Base-by-base conservation (phyloP, 768 basidiomycete genomes). In the Suillus paluster region DNA sequence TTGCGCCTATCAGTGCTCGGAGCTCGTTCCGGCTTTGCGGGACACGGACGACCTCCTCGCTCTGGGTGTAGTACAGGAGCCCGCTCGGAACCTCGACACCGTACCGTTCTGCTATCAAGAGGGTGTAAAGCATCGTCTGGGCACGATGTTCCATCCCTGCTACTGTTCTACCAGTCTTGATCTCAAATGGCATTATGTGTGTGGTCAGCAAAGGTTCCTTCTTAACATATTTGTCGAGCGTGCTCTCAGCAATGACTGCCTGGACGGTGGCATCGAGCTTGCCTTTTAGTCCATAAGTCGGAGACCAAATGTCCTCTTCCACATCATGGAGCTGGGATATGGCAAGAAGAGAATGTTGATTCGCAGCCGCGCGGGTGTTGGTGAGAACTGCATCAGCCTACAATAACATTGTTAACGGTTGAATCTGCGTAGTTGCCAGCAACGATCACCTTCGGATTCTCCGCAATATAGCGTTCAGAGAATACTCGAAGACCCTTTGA, bases 241-340 rank as follows among this genome's bases (percentile, higher is more conserved):
- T 79, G 30, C 74, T 74, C 57, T 88, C 86, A 8, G 82, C 74
- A 48, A 95, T 81, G 36, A 86, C 73, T 0, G 86, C 86, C 64
- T 92, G 81, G 2, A 98, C 86, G 2, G 91, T 94, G 2, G 92
- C 97, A 67, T 99, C 97, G 23, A 99, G 79, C 76, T 99, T 99
- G 25, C 97, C 97, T 73, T 96, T 97, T 39, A 99, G 80, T 1
- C 97, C 97, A 68, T 93, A 97, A 2, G 86, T 90, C 0, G 97
- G 97, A 1, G 94, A 96, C 91, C 94, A 97, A 65, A 99, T 97
- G 66, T 98, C 95, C 71, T 99, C 97, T 78, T 99, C 97, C 45
- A 97, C 83, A 61, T 95, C 95, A 64, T 94, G 84, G 5, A 97
- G 75, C 33, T 88, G 79, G 6, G 85, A 79, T 53, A 99, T 87